Base-by-base conservation (phyloP, 305 asterid genomes). In the Fraxinus platypoda region DNA sequence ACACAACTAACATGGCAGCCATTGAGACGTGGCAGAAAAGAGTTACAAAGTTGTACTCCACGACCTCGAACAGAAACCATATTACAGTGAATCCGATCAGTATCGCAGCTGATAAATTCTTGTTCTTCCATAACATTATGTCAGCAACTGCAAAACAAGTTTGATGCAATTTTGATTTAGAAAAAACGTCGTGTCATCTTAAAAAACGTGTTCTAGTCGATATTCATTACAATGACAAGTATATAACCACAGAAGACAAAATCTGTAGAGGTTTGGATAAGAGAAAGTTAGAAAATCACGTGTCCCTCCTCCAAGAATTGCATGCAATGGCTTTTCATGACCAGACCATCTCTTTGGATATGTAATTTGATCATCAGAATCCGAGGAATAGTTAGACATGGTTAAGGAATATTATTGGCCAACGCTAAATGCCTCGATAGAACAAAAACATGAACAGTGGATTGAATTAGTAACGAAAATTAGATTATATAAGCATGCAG, bases 21-120 rank as follows among this genome's bases (percentile, higher is more conserved):
- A 95, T 94, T 75, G 92, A 83, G 70, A 89, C 64, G 4, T 93
- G 90, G 84, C 94, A 90, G 2, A 88, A 34, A 68, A 93, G 94
- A 4, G 95, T 89, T 21, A 95, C 86, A 38, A 94, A 86, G 77
- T 92, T 95, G 87, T 91, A 94, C 66, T 90, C 95, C 82, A 88
- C 85, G 19, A 95, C 92, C 87, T 94, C 97, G 26, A 93, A 95
- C 43, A 95, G 92, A 35, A 90, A 91, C 98, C 98, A 95, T 80
- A 95, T 88, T 0, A 85, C 43, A 1, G 98, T 93, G 46, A 87
- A 83, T 17, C 93, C 94, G 0, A 91, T 54, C 62, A 94, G 71
- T 21, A 90, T 89, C 35, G 96, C 90, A 0, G 93, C 93, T n/a
- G 98, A 92, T 80, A 93, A 82, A 33, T 89, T 87, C 89, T 86